Conservation (phyloP, 1,284 basidiomycete genomes). For the Cutaneotrichosporon sp. region DNA sequence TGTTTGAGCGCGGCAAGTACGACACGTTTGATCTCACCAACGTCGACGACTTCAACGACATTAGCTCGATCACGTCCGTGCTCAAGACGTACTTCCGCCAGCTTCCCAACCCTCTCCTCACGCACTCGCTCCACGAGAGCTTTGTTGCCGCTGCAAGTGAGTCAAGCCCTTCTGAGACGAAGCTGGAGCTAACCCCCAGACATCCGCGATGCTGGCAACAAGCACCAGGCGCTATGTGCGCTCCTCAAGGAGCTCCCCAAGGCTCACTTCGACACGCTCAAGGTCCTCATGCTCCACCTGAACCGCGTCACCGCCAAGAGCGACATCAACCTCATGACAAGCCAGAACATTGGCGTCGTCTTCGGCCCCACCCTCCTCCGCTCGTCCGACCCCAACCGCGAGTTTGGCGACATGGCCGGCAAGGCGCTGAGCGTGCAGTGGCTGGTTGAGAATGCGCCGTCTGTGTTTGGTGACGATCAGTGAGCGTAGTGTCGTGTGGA, state of each 20-base stretch:
- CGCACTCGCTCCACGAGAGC: slow-evolving; percentile 83
- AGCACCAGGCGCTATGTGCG: slow-evolving; percentile 61
- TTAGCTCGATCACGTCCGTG: slow-evolving; percentile 92
- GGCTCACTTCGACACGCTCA: slow-evolving; percentile 82
- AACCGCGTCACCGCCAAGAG: slow-evolving; percentile 68
- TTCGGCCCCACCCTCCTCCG: slow-evolving; percentile 96
- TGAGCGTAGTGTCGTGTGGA: slow-evolving; percentile 1
- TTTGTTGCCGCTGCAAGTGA: slow-evolving; percentile 69
- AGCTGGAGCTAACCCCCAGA: slow-evolving; percentile 36
- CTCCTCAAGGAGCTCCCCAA: slow-evolving; percentile 73
- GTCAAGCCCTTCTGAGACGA: slow-evolving; percentile 18
- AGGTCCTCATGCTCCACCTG: slow-evolving; percentile 79
- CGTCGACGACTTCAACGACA: slow-evolving; percentile 84
- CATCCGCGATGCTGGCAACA: slow-evolving; percentile 61
- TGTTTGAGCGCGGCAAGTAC: slow-evolving; percentile 92
- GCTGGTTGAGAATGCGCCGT: slow-evolving; percentile 81
- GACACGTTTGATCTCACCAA: slow-evolving; percentile 80
- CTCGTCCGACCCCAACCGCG: slow-evolving; percentile 74
- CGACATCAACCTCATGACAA: slow-evolving; percentile 85
- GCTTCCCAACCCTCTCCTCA: slow-evolving; percentile 83
- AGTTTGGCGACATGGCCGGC: slow-evolving; percentile 85
- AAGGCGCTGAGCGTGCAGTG: slow-evolving; percentile 88
- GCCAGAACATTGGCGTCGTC: slow-evolving; percentile 96
- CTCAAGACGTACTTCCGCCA: slow-evolving; percentile 95
- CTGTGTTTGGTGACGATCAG: slow-evolving; percentile 38